phyloP scores from a whole-genome alignment of 371 early-diverging fungal species.

The Syncephalastrum contaminatum region DNA sequence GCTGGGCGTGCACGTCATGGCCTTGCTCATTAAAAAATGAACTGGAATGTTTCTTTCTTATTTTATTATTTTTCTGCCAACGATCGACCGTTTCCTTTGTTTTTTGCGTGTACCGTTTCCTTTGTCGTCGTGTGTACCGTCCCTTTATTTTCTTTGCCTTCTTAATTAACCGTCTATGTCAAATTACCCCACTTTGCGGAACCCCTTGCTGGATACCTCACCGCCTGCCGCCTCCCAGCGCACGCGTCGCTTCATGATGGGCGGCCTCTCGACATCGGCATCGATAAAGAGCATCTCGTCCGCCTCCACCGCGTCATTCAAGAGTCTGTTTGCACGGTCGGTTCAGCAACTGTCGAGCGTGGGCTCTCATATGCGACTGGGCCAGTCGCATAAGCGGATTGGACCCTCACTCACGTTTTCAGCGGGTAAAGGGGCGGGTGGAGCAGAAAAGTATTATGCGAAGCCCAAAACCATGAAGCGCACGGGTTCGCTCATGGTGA shows the following conservation, averaged over 20 bases:
- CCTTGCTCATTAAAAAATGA: too few relatives aligned
- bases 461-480: too few relatives aligned
- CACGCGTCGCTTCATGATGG: not conserved
- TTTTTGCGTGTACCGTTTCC: too few relatives aligned
- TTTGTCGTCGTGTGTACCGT: too few relatives aligned
- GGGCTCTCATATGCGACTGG: slow-evolving; percentile 17
- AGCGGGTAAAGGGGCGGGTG: too few relatives aligned
- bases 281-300: slow-evolving; percentile 17
- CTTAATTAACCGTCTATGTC: slow-evolving; percentile 7
- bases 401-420: too few relatives aligned
- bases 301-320: slow-evolving; percentile 15
- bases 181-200: slow-evolving; percentile 13
- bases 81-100: too few relatives aligned
- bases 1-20: slow-evolving; percentile 19
- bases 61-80: too few relatives aligned
- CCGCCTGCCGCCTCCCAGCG: slow-evolving; percentile 1
- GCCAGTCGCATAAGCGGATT: too few relatives aligned
- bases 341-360: slow-evolving; percentile 18
- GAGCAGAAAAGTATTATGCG: too few relatives aligned
- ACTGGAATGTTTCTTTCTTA: too few relatives aligned
- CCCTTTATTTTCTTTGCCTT: not conserved
- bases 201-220: slow-evolving; percentile 13
- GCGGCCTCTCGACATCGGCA: not conserved
- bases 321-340: slow-evolving; percentile 12
- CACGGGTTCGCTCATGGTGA: too few relatives aligned